phyloP scores from a whole-genome alignment of 345 rosid genomes.

The Triadica sebifera region DNA sequence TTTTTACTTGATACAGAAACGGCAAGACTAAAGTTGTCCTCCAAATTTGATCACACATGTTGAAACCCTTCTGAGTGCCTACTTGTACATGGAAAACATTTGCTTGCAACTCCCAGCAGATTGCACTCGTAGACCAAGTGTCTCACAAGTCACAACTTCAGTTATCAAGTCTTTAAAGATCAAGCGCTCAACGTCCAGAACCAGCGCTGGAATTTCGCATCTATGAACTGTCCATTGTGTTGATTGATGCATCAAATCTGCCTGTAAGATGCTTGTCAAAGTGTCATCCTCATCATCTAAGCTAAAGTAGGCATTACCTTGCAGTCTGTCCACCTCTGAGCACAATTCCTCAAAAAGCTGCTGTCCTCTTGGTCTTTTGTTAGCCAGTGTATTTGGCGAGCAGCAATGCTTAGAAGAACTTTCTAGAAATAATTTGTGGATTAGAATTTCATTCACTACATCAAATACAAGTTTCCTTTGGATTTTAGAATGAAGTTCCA shows the following conservation, averaged over 20 bases:
- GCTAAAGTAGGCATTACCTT: constrained; percentile 41
- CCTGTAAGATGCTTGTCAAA: constrained; percentile 43
- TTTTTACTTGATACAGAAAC: not conserved
- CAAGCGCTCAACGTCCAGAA: constrained; percentile 63
- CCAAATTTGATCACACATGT: not conserved
- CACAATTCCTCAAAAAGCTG: constrained; percentile 58
- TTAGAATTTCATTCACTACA: constrained; percentile 63
- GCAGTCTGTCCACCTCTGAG: constrained; percentile 62
- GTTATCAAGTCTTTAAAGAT: constrained; percentile 82
- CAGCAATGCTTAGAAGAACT: constrained; percentile 28
- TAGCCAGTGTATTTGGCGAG: constrained; percentile 25
- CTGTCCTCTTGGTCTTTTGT: constrained; percentile 34
- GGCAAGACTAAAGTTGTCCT: not conserved
- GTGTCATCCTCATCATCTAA: constrained; percentile 45
- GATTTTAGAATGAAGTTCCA: constrained; percentile 35
- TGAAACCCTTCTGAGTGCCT: not conserved
- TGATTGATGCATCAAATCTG: constrained; percentile 52
- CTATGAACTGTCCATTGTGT: constrained; percentile 43
- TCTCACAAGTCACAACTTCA: constrained; percentile 54
- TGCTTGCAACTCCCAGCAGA: constrained; percentile 16
- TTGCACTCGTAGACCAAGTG: constrained; percentile 20
- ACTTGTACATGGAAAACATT: constrained; percentile 6
- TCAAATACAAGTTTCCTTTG: constrained; percentile 70
- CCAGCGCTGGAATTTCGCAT: constrained; percentile 57
- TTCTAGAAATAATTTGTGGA: constrained; percentile 36